phyloP scores from a whole-genome alignment of 2,329 filamentous ascomycete species.

The Botrytis hyacinthi region DNA sequence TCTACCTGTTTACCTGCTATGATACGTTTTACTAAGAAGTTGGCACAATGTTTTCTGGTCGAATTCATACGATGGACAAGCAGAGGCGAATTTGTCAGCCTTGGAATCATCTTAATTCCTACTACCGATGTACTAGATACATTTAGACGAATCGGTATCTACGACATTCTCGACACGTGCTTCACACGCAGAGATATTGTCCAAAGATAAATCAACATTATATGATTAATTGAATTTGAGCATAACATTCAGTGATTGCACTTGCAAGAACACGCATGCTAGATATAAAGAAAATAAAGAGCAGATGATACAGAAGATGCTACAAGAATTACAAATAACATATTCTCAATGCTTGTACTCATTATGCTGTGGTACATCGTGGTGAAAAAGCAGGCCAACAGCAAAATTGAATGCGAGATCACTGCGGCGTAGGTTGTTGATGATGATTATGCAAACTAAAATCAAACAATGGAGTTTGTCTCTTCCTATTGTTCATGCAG shows the following conservation, averaged over 20 bases:
- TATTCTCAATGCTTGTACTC: too few relatives aligned
- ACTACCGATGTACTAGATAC: neutral
- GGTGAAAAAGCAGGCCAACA: neutral
- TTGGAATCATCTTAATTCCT: neutral
- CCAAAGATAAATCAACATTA: neutral
- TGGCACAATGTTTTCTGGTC: neutral
- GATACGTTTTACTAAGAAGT: neutral
- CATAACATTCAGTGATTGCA: neutral
- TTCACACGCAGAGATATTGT: neutral
- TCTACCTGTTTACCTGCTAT: neutral
- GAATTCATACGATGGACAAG: too few relatives aligned
- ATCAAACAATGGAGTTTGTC: neutral
- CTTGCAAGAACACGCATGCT: neutral
- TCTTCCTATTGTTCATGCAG: neutral
- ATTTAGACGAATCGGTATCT: too few relatives aligned
- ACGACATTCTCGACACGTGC: neutral
- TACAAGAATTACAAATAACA: neutral
- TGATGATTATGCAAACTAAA: neutral
- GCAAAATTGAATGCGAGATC: neutral
- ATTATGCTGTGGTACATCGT: neutral
- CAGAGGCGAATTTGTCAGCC: neutral
- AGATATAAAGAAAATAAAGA: neutral
- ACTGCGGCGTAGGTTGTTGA: neutral
- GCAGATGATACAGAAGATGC: neutral
- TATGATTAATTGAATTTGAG: neutral